Evolutionary conservation across 345 rosid genomes (phyloP).

Genomic region (Euclidium syriacum): DNA sequence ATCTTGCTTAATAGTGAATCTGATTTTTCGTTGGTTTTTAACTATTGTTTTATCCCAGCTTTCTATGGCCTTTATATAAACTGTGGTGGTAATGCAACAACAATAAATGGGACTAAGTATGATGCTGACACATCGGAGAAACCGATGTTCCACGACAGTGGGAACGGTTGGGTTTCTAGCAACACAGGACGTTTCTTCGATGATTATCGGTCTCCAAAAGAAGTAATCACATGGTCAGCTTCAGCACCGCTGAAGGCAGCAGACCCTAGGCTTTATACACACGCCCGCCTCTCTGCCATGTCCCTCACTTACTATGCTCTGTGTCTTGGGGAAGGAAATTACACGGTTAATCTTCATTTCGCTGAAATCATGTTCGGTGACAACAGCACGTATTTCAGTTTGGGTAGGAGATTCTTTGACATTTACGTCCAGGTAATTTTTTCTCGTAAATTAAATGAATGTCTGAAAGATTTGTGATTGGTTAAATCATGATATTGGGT

Average conservation of each 20-base stretch:
- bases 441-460: not conserved
- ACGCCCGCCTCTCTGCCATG: slow-evolving; percentile 41
- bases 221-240: slow-evolving; percentile 22
- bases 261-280: slow-evolving; percentile 29
- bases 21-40: not conserved
- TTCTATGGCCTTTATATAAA: slow-evolving; percentile 37
- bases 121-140: slow-evolving; percentile 42
- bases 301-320: slow-evolving; percentile 49
- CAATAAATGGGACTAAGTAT: slow-evolving; percentile 25
- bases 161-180: slow-evolving; percentile 42
- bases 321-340: slow-evolving; percentile 42
- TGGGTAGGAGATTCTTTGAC: slow-evolving; percentile 49
- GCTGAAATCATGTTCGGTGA: slow-evolving; percentile 49
- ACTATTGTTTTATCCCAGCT: slow-evolving; percentile 26
- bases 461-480: not conserved
- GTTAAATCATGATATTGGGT: not conserved
- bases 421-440: slow-evolving; percentile 44
- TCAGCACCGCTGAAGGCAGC: slow-evolving; percentile 12
- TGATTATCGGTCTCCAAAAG: slow-evolving; percentile 28
- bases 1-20: not conserved
- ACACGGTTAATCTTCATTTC: slow-evolving; percentile 54
- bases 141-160: slow-evolving; percentile 12
- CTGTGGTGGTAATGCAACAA: slow-evolving; percentile 41
- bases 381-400: slow-evolving; percentile 32
- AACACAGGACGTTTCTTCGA: slow-evolving; percentile 55